Evolutionary conservation across 768 basidiomycete genomes (phyloP).

Genomic region (Austroboletus festivus): DNA sequence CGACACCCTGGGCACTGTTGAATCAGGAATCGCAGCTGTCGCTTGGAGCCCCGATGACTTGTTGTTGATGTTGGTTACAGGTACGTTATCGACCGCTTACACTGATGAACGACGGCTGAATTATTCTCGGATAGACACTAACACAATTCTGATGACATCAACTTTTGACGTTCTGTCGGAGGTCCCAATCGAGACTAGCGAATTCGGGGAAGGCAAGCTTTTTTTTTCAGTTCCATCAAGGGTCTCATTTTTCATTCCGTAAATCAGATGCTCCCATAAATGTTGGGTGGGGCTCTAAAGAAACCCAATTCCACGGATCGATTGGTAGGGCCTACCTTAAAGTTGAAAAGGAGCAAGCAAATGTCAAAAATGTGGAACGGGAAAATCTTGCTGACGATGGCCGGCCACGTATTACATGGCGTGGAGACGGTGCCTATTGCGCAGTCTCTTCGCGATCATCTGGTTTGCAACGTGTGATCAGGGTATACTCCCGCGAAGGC

Average conservation of each 20-base stretch:
- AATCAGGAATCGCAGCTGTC: conserved; percentile 77
- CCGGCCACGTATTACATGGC: conserved; percentile 80
- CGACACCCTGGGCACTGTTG: conserved; percentile 85
- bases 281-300: conserved; percentile 96
- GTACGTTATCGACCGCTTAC: conserved; percentile 34
- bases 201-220: conserved; percentile 80
- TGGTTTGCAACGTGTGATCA: conserved; percentile 23
- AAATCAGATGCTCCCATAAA: conserved; percentile 80
- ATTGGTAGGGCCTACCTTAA: conserved; percentile 65
- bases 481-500: conserved; percentile 43
- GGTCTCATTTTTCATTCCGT: conserved; percentile 7
- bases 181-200: conserved; percentile 59
- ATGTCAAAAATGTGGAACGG: conserved; percentile 44
- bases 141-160: conserved; percentile 84
- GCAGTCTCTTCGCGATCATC: conserved; percentile 74
- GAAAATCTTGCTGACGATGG: conserved; percentile 72
- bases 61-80: conserved; percentile 77
- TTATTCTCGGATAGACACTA: conserved; percentile 47
- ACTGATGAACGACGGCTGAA: background rate
- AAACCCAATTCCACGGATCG: conserved; percentile 97
- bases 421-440: conserved; percentile 90
- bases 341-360: conserved; percentile 51
- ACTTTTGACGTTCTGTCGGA: conserved; percentile 89
- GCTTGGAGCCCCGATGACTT: conserved; percentile 93
- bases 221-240: background rate